Conservation (phyloP, 345 rosid genomes). For the Pistacia atlantica region DNA sequence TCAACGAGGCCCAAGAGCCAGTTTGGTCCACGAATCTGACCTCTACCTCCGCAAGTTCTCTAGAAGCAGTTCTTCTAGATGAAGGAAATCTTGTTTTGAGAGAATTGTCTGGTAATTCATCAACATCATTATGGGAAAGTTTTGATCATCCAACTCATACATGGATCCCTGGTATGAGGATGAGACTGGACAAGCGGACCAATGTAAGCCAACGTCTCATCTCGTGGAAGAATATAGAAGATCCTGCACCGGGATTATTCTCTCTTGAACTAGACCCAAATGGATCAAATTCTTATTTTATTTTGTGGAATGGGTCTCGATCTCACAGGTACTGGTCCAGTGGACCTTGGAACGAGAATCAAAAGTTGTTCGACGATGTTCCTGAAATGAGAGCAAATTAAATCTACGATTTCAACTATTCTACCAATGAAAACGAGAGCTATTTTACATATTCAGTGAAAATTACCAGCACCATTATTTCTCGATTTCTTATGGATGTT, state of each 20-base stretch:
- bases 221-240: slow-evolving; percentile 61
- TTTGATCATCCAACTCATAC: slow-evolving; percentile 64
- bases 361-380: slow-evolving; percentile 39
- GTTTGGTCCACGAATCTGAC: slow-evolving; percentile 71
- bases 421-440: slow-evolving; percentile 25
- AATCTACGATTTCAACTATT: slow-evolving; percentile 25
- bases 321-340: slow-evolving; percentile 51
- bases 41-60: slow-evolving; percentile 29
- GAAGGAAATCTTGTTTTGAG: slow-evolving; percentile 65
- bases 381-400: slow-evolving; percentile 40
- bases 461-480: neutral
- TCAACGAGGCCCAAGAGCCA: slow-evolving; percentile 45
- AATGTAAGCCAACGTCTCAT: slow-evolving; percentile 36
- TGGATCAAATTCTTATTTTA: slow-evolving; percentile 44
- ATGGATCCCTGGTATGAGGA: slow-evolving; percentile 71
- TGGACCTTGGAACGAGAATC: slow-evolving; percentile 63
- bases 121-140: slow-evolving; percentile 61
- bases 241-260: slow-evolving; percentile 74
- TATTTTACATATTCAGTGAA: slow-evolving; percentile 36
- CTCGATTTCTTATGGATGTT: slow-evolving; percentile 16
- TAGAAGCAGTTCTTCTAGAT: slow-evolving; percentile 54
- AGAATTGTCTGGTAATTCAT: slow-evolving; percentile 26
- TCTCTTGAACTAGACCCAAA: slow-evolving; percentile 59
- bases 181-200: slow-evolving; percentile 47
- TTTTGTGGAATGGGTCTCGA: slow-evolving; percentile 49